These are phyloP conservation scores for Xylariaceae sp. DNA, from an alignment of 2,329 filamentous ascomycete genomes.

Conservation along the genomic window DNA sequence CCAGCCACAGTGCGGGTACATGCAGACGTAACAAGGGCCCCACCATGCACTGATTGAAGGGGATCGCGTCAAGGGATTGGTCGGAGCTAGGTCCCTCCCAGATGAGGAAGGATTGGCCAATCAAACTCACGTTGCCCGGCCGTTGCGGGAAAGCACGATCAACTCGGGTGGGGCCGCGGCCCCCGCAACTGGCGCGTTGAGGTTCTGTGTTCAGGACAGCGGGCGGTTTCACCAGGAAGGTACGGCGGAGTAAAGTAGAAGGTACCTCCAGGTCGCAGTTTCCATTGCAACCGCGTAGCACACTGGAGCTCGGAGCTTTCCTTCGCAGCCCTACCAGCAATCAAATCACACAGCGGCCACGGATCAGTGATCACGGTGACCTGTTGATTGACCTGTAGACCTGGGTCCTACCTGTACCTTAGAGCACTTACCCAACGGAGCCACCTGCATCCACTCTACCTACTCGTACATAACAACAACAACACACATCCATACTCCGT, in stretches of 20 bases:
- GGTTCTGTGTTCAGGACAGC: neutral
- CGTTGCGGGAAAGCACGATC: conserved; percentile 40
- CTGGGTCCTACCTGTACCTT: neutral
- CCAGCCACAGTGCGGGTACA: neutral
- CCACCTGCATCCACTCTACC: neutral
- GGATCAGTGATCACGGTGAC: no score
- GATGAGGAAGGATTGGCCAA: conserved; percentile 35
- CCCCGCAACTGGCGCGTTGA: conserved; percentile 1
- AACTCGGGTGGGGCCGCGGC: conserved; percentile 17
- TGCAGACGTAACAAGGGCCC: neutral
- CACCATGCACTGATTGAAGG: neutral
- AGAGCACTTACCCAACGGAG: neutral
- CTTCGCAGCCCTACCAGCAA: neutral
- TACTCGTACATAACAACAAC: neutral
- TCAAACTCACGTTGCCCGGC: conserved; percentile 48
- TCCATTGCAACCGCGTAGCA: neutral
- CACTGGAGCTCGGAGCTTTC: neutral
- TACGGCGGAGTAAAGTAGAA: neutral
- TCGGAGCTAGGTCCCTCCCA: conserved; percentile 7
- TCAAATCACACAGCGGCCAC: no score
- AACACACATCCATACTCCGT: neutral
- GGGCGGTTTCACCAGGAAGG: conserved; percentile 1
- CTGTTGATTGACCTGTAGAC: no score
- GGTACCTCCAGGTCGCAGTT: conserved; percentile 1
- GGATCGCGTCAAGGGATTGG: conserved; percentile 31